A percentile compares a stretch with the other conserved stretches of the same genome.
phyloP scores from a whole-genome alignment of 805 yeast genomes.

The Saccharomyces paradoxus region DNA sequence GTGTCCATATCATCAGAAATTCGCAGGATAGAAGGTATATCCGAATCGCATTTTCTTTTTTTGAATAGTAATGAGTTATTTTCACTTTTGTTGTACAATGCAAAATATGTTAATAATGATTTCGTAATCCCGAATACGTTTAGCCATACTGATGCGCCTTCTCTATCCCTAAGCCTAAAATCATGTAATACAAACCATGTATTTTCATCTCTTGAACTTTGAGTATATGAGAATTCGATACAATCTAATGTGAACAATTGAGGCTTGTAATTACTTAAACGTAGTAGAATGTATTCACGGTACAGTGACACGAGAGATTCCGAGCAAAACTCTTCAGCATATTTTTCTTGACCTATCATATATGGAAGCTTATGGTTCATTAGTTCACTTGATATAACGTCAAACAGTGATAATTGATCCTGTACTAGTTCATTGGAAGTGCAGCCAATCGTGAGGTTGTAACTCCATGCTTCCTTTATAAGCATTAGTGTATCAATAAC shows the following conservation, averaged over 20 bases:
- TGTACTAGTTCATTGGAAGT: slow-evolving; percentile 38
- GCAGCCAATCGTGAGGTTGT: slow-evolving; percentile 31
- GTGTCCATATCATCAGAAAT: slow-evolving; percentile 10
- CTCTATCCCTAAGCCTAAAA: slow-evolving; percentile 10
- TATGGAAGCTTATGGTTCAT: slow-evolving; percentile 23
- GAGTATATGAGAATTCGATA: not conserved
- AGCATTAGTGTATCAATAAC: slow-evolving; percentile 33
- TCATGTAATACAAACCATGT: slow-evolving; percentile 16
- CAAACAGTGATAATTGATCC: slow-evolving; percentile 38
- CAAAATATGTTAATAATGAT: slow-evolving; percentile 13
- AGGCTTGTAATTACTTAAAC: not conserved
- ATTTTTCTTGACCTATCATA: slow-evolving; percentile 16
- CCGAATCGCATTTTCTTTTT: slow-evolving; percentile 11
- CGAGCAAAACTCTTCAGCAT: slow-evolving; percentile 1
- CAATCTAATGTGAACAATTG: not conserved
- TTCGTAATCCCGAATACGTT: slow-evolving; percentile 10
- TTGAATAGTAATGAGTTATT: slow-evolving; percentile 14
- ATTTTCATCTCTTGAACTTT: not conserved
- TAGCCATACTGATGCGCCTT: slow-evolving; percentile 15
- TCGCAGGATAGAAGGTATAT: slow-evolving; percentile 8
- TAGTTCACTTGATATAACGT: slow-evolving; percentile 38
- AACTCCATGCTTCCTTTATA: slow-evolving; percentile 33
- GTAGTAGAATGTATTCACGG: not conserved
- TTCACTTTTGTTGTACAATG: not conserved
- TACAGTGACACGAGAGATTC: slow-evolving; percentile 2